Evolutionary conservation across 805 yeast genomes (phyloP).

Genomic region (Novakomyces olei): DNA sequence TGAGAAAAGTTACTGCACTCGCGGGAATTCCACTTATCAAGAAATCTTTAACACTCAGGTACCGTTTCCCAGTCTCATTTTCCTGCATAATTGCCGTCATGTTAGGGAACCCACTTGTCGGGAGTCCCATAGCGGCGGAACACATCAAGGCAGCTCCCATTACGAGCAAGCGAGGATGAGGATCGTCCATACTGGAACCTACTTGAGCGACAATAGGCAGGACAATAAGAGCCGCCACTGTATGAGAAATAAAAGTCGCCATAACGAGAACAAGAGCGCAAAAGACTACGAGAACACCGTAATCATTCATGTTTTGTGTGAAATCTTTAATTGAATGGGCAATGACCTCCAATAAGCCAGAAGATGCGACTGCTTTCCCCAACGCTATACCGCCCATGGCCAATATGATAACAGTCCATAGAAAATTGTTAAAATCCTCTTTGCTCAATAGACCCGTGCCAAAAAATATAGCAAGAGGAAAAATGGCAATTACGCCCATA

Average conservation of each 20-base stretch:
- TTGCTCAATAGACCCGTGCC: constrained; percentile 73
- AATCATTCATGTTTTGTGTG: constrained; percentile 47
- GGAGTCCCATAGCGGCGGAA: constrained; percentile 92
- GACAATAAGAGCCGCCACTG: constrained; percentile 86
- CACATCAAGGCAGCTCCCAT: constrained; percentile 45
- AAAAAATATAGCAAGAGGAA: constrained; percentile 77
- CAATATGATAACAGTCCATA: constrained; percentile 86
- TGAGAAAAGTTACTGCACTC: constrained; percentile 48
- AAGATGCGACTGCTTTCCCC: constrained; percentile 84
- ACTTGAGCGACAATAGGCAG: constrained; percentile 78
- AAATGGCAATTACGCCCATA: constrained; percentile 85
- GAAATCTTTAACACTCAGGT: constrained; percentile 66
- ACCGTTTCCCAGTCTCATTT: constrained; percentile 79
- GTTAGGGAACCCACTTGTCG: constrained; percentile 94
- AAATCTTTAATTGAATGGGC: constrained; percentile 42
- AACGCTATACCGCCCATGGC: constrained; percentile 97
- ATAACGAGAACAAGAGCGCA: constrained; percentile 61
- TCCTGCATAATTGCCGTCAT: constrained; percentile 91
- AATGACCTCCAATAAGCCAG: constrained; percentile 62
- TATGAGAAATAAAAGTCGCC: constrained; percentile 91
- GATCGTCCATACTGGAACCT: constrained; percentile 36
- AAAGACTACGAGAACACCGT: constrained; percentile 52
- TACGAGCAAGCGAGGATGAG: constrained; percentile 69
- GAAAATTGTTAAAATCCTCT: constrained; percentile 84
- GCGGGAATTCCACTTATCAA: constrained; percentile 82